Evolutionary conservation across 192 early-diverging fungal species (phyloP).

Genomic region (Rhizoclosmatium globosum): DNA sequence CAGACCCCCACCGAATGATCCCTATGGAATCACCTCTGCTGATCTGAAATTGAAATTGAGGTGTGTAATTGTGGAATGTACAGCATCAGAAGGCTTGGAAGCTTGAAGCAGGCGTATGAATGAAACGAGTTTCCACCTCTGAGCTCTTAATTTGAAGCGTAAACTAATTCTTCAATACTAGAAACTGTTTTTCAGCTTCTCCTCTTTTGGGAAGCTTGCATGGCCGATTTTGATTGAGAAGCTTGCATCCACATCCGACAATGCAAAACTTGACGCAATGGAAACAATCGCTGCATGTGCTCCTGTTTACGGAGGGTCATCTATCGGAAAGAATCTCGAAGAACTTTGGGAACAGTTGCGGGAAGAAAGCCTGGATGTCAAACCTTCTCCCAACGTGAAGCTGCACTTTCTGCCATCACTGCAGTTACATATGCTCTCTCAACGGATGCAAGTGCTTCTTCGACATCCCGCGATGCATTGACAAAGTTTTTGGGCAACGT

Average conservation of each 20-base stretch:
- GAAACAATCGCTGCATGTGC: slow-evolving; percentile 85
- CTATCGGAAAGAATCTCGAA: slow-evolving; percentile 72
- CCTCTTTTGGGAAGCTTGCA: slow-evolving; percentile 65
- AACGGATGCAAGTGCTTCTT: slow-evolving; percentile 37
- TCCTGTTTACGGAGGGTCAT: slow-evolving; percentile 75
- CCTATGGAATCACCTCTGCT: slow-evolving; percentile 92
- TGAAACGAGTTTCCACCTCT: background rate
- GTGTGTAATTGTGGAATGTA: slow-evolving; percentile 3
- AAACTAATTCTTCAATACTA: background rate
- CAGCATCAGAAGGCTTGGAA: background rate
- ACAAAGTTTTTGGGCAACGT: slow-evolving; percentile 16
- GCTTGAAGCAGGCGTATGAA: background rate
- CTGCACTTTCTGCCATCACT: slow-evolving; percentile 70
- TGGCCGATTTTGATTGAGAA: slow-evolving; percentile 93
- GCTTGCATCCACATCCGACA: slow-evolving; percentile 80
- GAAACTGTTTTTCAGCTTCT: slow-evolving; percentile 77
- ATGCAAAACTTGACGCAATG: slow-evolving; percentile 94
- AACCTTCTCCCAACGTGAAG: slow-evolving; percentile 72
- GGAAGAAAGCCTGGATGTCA: slow-evolving; percentile 81
- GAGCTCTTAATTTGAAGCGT: background rate
- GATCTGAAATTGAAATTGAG: slow-evolving; percentile 85
- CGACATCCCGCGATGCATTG: background rate
- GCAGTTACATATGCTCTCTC: slow-evolving; percentile 71
- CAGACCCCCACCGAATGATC: slow-evolving; percentile 93
- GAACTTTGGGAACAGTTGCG: slow-evolving; percentile 78